Percentiles rank a stretch among this genome's conserved stretches.
These are phyloP conservation scores for Arthrobotrys pseudoclavata DNA, from an alignment of 2,329 filamentous ascomycete genomes.

Conservation along the genomic window DNA sequence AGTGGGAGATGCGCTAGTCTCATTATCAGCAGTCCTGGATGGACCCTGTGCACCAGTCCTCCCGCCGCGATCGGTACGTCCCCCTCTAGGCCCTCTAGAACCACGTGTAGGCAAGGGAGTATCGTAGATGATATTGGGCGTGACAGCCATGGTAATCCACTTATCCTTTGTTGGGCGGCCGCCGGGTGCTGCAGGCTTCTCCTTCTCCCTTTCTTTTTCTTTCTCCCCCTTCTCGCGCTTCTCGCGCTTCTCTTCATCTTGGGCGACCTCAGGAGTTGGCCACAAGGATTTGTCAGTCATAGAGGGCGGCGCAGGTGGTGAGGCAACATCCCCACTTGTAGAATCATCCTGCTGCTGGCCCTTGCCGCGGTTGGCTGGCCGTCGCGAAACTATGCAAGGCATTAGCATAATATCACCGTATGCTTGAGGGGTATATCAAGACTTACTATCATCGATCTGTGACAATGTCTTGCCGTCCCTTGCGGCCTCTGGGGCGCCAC, in stretches of 20 bases:
- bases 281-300: slow-evolving; percentile 83
- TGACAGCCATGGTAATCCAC: slow-evolving; percentile 86
- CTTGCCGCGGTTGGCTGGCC: slow-evolving; percentile 39
- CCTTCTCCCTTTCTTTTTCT: slow-evolving; percentile 73
- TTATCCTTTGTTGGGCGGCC: slow-evolving; percentile 77
- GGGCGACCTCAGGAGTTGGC: slow-evolving; percentile 88
- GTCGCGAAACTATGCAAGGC: slow-evolving; percentile 25
- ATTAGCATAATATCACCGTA: neutral
- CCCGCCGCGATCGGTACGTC: slow-evolving; percentile 72
- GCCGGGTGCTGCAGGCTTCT: slow-evolving; percentile 73
- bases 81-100: slow-evolving; percentile 70
- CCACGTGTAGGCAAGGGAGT: slow-evolving; percentile 77
- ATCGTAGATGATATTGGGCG: slow-evolving; percentile 86
- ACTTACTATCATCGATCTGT: slow-evolving; percentile 51
- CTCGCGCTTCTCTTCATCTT: slow-evolving; percentile 82
- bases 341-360: slow-evolving; percentile 59
- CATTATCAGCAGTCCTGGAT: slow-evolving; percentile 66
- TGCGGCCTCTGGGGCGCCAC: slow-evolving; percentile 31
- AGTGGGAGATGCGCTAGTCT: slow-evolving; percentile 45
- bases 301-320: slow-evolving; percentile 72
- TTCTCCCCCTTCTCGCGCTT: slow-evolving; percentile 70
- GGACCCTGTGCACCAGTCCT: slow-evolving; percentile 66
- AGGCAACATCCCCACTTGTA: slow-evolving; percentile 63
- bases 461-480: slow-evolving; percentile 45
- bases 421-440: neutral